Evolutionary conservation across 495 filamentous ascomycete species (phyloP).

Genomic region (Bathelium albidoporum): DNA sequence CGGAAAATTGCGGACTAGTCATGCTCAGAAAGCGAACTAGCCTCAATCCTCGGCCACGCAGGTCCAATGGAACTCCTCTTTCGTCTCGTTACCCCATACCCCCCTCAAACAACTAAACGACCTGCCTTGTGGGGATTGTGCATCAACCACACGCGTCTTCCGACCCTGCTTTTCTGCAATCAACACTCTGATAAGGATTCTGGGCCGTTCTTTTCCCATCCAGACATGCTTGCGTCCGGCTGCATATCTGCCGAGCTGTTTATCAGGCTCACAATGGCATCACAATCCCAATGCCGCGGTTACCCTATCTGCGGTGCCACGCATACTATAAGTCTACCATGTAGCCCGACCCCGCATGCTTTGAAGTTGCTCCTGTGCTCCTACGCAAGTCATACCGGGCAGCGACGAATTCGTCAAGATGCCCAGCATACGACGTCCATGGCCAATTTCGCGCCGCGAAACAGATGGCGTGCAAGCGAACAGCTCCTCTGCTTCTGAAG

Average conservation of each 20-base stretch:
- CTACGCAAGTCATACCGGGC: neutral
- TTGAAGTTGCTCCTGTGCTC: neutral
- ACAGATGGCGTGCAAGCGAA: constrained; percentile 7
- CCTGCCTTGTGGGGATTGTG: neutral
- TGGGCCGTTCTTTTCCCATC: neutral
- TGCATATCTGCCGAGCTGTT: neutral
- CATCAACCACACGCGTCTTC: neutral
- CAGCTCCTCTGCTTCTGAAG: neutral
- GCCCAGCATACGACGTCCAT: constrained; percentile 4
- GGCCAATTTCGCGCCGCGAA: neutral
- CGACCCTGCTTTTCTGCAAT: neutral
- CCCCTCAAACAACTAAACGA: neutral
- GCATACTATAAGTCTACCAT: neutral
- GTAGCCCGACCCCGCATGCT: neutral
- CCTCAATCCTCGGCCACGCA: neutral
- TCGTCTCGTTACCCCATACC: neutral
- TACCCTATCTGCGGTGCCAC: neutral
- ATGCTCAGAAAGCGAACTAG: neutral
- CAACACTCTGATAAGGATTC: neutral
- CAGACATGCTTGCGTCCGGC: neutral
- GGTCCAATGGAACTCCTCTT: neutral
- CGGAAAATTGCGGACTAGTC: neutral
- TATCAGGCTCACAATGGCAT: neutral
- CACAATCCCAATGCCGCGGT: neutral
- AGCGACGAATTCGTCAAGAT: neutral